phyloP scores from a whole-genome alignment of 352 stramenopile species.

The Blastocystis sp. region DNA sequence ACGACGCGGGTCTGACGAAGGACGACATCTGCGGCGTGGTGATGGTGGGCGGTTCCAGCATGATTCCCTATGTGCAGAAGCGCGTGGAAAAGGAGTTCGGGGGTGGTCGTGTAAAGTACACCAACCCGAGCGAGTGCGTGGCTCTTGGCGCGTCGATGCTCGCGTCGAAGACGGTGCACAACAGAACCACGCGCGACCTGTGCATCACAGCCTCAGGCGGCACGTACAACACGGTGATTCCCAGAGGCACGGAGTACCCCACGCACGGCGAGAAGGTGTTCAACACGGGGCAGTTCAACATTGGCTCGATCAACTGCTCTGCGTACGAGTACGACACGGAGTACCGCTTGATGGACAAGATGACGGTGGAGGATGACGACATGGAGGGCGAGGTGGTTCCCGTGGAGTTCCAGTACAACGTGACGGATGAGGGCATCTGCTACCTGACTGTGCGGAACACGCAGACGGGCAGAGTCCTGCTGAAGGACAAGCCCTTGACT shows the following conservation, averaged over 20 bases:
- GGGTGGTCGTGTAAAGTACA: neutral
- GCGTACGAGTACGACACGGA: neutral
- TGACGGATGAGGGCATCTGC: neutral
- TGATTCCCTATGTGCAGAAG: slow-evolving; percentile 93
- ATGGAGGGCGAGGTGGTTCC: neutral
- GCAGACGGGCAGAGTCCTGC: neutral
- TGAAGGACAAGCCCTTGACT: neutral
- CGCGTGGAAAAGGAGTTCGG: slow-evolving; percentile 95
- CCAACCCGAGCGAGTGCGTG: slow-evolving; percentile 94
- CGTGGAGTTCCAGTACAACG: neutral
- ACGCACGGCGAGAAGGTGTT: neutral
- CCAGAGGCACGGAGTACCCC: neutral
- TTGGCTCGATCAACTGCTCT: neutral
- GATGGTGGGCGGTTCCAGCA: slow-evolving; percentile 93
- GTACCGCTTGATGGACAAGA: neutral
- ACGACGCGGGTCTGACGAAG: slow-evolving; percentile 88
- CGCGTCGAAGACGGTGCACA: neutral
- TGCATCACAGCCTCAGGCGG: neutral
- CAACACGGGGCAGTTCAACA: neutral
- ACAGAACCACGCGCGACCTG: neutral
- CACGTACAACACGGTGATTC: slow-evolving; percentile 16
- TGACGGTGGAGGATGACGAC: neutral
- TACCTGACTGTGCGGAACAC: neutral
- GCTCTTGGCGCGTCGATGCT: slow-evolving; percentile 85
- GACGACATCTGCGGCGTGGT: slow-evolving; percentile 95